Evolutionary conservation across 2,329 filamentous ascomycete genomes (phyloP), one percentile per base, ranked within the genome.

Genomic region (Spiromastix sp.): DNA sequence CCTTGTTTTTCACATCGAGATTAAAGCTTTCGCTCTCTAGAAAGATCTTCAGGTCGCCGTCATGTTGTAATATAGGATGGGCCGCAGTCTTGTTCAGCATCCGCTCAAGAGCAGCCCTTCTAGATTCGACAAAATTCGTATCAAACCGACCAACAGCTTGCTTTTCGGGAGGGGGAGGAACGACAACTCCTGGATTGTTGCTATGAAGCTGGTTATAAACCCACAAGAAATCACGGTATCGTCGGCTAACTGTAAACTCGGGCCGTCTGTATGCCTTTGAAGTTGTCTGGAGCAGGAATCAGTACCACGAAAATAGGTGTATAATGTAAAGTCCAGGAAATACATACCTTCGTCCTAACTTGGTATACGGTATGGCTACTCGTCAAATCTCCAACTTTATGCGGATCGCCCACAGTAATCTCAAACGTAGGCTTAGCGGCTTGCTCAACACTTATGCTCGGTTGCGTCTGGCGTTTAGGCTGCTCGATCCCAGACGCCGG

Each of bases 291-390:
- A 24, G 5, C 22, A 31, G 19, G 12, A 38, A 41, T 28, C 12
- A 34, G 48, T n/a, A 24, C 7, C n/a, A 7, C 21, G 7, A 24
- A 24, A n/a, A 7, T 7, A n/a, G 7, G 7, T 24, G n/a, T 7
- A 7, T 24, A 7, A 24, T 7, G 7, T 24, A 7, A 7, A n/a
- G 21, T 24, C n/a, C n/a, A 7, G 20, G 11, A n/a, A n/a, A 16
- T 19, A 39, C 57, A 41, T 70, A 91, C 85, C 77, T 82, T 91
- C 39, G 91, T 98, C 51, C 83, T 75, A 45, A 98, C 91, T 50
- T 85, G 85, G 63, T 98, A 98, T 31, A 96, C 91, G 45, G 94
- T 98, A 60, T 98, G 91, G 44, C 87, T 94, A 59, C 84, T 94
- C 6, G 91, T 95, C 57, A 96, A 62, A 61, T 96, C 91, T 40